These are phyloP conservation scores for Trichoderma afroharzianum DNA, from an alignment of 2,329 filamentous ascomycete genomes.

Conservation along the genomic window DNA sequence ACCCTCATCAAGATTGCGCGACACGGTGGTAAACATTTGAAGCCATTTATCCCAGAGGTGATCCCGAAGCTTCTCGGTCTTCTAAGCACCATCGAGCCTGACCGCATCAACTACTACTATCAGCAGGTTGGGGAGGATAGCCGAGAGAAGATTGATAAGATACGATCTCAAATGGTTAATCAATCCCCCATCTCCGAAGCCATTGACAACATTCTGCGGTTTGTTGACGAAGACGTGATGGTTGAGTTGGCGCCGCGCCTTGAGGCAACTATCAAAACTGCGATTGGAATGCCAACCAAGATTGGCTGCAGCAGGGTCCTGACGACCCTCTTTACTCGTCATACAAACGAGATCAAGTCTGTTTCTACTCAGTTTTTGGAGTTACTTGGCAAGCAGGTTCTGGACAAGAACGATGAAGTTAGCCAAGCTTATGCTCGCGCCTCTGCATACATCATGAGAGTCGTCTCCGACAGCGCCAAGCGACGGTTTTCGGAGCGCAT, in stretches of 20 bases:
- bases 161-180: constrained; percentile 76
- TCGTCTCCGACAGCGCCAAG: constrained; percentile 47
- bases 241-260: constrained; percentile 66
- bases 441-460: constrained; percentile 76
- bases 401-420: constrained; percentile 93
- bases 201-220: constrained; percentile 82
- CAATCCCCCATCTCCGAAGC: constrained; percentile 88
- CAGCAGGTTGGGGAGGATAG: constrained; percentile 84
- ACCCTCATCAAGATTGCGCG: constrained; percentile 89
- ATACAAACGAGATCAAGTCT: constrained; percentile 69
- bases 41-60: constrained; percentile 77
- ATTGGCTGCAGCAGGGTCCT: constrained; percentile 85
- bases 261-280: constrained; percentile 75
- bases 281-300: constrained; percentile 89
- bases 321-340: constrained; percentile 77
- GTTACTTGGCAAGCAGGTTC: constrained; percentile 72
- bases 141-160: constrained; percentile 84
- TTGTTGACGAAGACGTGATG: constrained; percentile 77
- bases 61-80: constrained; percentile 77
- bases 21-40: constrained; percentile 73
- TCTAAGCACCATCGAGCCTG: constrained; percentile 82
- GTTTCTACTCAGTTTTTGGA: constrained; percentile 74
- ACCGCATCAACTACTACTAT: constrained; percentile 88
- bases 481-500: constrained; percentile 50
- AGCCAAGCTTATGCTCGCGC: constrained; percentile 83